Evolutionary conservation across 73 alveolate species (phyloP).

Genomic region (Effrenium voratum): DNA sequence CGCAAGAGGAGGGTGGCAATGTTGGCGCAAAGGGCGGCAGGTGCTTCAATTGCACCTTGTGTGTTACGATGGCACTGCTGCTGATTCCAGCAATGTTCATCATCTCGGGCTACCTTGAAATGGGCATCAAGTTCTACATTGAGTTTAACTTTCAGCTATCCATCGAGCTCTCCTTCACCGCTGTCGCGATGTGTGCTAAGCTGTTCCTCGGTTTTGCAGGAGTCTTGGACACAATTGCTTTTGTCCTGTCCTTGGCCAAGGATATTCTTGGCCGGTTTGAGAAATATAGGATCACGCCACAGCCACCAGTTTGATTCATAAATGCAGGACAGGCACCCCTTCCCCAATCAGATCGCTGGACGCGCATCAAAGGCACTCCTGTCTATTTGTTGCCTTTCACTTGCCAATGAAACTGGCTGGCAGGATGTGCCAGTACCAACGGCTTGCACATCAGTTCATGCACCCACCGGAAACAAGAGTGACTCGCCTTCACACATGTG

Average conservation of each 20-base stretch:
- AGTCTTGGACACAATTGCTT: neutral
- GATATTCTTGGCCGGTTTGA: neutral
- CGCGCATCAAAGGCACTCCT: no score
- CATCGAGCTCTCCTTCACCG: neutral
- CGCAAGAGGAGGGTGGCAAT: neutral
- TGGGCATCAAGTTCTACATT: constrained; percentile 16
- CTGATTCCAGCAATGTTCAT: neutral
- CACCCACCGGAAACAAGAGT: no score
- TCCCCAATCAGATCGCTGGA: no score
- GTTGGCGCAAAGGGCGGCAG: neutral
- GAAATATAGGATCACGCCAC: no score
- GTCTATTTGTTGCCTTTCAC: no score
- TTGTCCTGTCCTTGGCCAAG: neutral
- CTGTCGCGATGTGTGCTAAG: neutral
- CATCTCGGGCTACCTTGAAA: neutral
- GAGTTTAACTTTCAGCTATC: neutral
- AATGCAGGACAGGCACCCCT: no score
- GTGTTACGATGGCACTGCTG: neutral
- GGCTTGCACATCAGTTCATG: no score
- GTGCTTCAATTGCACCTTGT: neutral
- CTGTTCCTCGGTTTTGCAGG: neutral
- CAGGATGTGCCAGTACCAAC: no score
- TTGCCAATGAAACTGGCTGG: no score
- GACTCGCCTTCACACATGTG: no score
- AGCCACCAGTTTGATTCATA: no score